Conservation (phyloP, 2,329 filamentous ascomycete genomes). For the Talaromyces sp. region DNA sequence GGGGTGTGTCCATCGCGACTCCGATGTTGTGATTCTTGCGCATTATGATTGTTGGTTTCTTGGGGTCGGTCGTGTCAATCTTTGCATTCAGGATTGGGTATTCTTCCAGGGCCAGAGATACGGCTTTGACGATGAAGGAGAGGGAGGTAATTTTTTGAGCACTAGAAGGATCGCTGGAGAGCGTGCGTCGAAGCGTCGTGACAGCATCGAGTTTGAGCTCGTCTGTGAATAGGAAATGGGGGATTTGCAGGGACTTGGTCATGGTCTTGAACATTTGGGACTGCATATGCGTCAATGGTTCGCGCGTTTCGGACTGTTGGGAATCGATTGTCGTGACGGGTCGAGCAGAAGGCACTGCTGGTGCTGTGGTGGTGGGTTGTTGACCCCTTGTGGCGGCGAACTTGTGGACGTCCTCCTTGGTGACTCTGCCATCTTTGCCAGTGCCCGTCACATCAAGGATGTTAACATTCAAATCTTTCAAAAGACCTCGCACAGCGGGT, state of each 20-base stretch:
- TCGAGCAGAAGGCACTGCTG: conserved; percentile 12
- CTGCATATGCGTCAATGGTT: conserved; percentile 71
- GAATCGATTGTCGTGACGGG: conserved; percentile 32
- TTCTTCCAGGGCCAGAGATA: conserved; percentile 74
- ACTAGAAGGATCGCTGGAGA: conserved; percentile 56
- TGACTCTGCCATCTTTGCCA: conserved; percentile 81
- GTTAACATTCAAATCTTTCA: conserved; percentile 70
- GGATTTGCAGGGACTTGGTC: conserved; percentile 84
- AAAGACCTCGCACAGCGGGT: conserved; percentile 82
- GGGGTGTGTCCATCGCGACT: conserved; percentile 88
- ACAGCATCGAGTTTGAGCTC: conserved; percentile 77
- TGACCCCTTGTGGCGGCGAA: conserved; percentile 55
- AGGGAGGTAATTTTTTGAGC: conserved; percentile 75
- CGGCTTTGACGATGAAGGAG: conserved; percentile 92
- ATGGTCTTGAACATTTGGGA: conserved; percentile 96
- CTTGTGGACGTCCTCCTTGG: conserved; percentile 84
- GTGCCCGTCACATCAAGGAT: conserved; percentile 77
- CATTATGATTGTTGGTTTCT: conserved; percentile 69
- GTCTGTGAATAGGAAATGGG: conserved; percentile 93
- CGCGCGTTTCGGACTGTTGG: conserved; percentile 60
- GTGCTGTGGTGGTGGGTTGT: conserved; percentile 8
- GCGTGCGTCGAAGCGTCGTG: conserved; percentile 62
- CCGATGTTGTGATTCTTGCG: conserved; percentile 90
- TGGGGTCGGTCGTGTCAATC: conserved; percentile 58
- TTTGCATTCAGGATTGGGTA: conserved; percentile 85